Evolutionary conservation across 345 rosid species (phyloP), one percentile per base, ranked within the genome.

Genomic region (Euphorbia pulcherrima): DNA sequence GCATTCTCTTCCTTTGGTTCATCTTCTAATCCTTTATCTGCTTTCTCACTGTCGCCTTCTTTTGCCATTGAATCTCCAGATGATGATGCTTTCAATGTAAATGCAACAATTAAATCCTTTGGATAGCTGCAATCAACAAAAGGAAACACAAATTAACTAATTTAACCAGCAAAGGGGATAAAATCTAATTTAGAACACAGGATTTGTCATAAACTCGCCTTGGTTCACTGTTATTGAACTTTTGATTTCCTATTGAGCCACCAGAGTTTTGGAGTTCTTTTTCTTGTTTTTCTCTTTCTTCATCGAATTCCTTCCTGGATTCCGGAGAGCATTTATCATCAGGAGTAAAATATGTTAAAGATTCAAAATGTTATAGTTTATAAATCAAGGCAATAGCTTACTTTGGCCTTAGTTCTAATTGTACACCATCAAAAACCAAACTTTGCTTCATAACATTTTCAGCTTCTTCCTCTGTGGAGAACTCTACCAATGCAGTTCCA

Each of bases 401-500:
- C 99, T 89, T 94, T 70, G 93, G 86, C 76, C 82, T 94, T 59
- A 91, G 52, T 73, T 86, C 89, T 72, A 94, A 76, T 71, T 88
- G 79, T 30, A 65, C 85, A 29, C 97, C 97, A 23, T 81, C 88
- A 80, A 81, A 91, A 73, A 77, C 79, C 80, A 91, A 80, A 70
- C 72, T 83, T 75, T 83, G 79, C 65, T 75, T 77, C 75, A 88
- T 72, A 65, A 87, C 41, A 55, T 82, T 86, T 52, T 84, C 83
- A 53, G 96, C 87, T 14, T 89, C 96, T 74, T 89, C 92, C 72
- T 87, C 88, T 3, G 84, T 61, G 65, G 92, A 84, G 75, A 94
- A 88, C 77, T 94, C 99, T 56, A 94, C 69, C 84, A 91, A 75
- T 68, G 90, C 97, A 74, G 90, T 83, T 41, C 99, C 99, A 79